These are phyloP conservation scores for Bryoglossum gracile DNA, from an alignment of 495 filamentous ascomycete genomes.

Conservation along the genomic window DNA sequence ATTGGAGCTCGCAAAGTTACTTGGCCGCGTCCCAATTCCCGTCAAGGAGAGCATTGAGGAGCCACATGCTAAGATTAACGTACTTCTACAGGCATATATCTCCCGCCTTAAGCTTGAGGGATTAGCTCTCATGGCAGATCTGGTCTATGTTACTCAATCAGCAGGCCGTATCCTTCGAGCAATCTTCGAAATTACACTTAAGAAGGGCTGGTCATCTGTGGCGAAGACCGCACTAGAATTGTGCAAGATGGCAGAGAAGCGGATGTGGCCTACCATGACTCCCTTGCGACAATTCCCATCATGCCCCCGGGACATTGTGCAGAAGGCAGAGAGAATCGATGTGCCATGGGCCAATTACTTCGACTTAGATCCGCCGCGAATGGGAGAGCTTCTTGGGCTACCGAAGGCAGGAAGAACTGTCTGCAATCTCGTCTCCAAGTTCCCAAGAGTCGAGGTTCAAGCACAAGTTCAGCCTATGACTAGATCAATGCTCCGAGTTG, in stretches of 20 bases:
- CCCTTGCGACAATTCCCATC: slow-evolving; percentile 84
- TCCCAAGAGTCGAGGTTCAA: slow-evolving; percentile 85
- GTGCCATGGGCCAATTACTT: slow-evolving; percentile 93
- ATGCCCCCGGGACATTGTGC: slow-evolving; percentile 76
- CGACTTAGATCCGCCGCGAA: slow-evolving; percentile 92
- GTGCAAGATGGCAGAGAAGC: slow-evolving; percentile 98
- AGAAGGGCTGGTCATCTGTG: slow-evolving; percentile 93
- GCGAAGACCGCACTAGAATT: slow-evolving; percentile 88
- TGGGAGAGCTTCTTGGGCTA: slow-evolving; percentile 90
- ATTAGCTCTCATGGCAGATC: slow-evolving; percentile 92
- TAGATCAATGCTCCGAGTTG: slow-evolving; percentile 88
- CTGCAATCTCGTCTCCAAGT: slow-evolving; percentile 80
- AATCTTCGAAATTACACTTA: slow-evolving; percentile 92
- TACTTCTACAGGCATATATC: slow-evolving; percentile 95
- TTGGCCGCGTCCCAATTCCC: slow-evolving; percentile 84
- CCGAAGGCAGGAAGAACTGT: slow-evolving; percentile 84
- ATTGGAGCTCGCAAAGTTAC: slow-evolving; percentile 85
- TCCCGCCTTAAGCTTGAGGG: slow-evolving; percentile 91
- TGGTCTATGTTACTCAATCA: slow-evolving; percentile 98
- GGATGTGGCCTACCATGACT: slow-evolving; percentile 99
- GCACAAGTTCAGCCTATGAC: slow-evolving; percentile 93
- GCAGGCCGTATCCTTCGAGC: slow-evolving; percentile 93
- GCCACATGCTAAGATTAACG: slow-evolving; percentile 96
- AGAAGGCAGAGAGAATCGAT: slow-evolving; percentile 89
- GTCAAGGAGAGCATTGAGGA: slow-evolving; percentile 98